phyloP scores from a whole-genome alignment of 345 rosid genomes.

The Rhodamnia argentea region DNA sequence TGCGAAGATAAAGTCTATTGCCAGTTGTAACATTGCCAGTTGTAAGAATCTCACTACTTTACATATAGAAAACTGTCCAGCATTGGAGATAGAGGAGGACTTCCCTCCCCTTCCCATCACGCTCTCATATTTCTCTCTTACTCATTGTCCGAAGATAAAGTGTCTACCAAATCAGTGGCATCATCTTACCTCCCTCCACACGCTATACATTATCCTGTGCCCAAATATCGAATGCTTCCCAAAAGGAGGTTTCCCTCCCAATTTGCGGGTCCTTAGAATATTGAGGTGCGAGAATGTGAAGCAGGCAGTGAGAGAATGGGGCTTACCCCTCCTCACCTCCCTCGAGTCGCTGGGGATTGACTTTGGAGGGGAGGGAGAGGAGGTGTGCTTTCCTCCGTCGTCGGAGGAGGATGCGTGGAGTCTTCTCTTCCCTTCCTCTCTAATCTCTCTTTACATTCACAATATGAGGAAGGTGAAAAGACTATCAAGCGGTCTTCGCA shows the following conservation, averaged over 20 bases:
- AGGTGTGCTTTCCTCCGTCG: neutral
- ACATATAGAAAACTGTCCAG: fast-evolving
- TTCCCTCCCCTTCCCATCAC: neutral
- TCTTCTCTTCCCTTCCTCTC: neutral
- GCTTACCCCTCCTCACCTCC: neutral
- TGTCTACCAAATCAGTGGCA: neutral
- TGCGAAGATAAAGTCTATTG: neutral
- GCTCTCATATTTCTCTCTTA: fast-evolving
- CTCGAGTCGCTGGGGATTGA: fast-evolving
- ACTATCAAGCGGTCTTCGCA: neutral
- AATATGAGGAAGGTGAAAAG: neutral
- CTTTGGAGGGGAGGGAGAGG: neutral
- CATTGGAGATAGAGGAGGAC: neutral
- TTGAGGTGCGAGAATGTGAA: neutral
- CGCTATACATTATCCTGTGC: fast-evolving
- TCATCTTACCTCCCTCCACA: neutral
- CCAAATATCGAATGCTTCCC: neutral
- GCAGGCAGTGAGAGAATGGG: neutral
- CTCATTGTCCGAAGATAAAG: neutral
- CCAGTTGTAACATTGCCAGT: neutral
- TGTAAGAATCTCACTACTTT: neutral
- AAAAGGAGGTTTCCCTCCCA: neutral
- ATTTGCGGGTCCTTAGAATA: fast-evolving
- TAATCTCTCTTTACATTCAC: neutral
- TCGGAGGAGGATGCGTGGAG: neutral